Conservation (phyloP, 768 basidiomycete species). For the Russula sp. region DNA sequence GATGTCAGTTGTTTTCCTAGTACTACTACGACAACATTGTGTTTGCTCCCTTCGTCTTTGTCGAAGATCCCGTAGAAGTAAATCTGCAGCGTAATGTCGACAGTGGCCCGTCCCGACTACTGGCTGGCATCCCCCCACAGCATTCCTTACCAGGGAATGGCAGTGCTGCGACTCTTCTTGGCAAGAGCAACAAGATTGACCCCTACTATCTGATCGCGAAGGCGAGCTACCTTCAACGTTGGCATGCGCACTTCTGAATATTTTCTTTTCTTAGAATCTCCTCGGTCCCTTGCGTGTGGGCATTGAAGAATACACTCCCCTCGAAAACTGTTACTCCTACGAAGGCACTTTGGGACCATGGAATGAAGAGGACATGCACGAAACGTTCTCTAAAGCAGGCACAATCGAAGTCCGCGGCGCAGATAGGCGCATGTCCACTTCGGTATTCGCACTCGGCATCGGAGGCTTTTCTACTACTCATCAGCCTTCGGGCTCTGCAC, state of each 20-base stretch:
- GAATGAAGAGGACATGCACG: constrained; percentile 60
- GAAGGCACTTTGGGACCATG: constrained; percentile 60
- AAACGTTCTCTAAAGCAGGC: constrained; percentile 55
- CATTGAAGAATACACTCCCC: constrained; percentile 51
- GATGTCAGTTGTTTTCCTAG: constrained; percentile 34
- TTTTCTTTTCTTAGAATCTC: constrained; percentile 43
- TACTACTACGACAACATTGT: constrained; percentile 96
- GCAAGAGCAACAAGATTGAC: constrained; percentile 69
- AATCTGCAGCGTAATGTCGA: constrained; percentile 52
- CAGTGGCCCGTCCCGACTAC: constrained; percentile 32
- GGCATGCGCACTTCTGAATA: constrained; percentile 2
- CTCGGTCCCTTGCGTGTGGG: constrained; percentile 65
- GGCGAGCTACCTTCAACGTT: constrained; percentile 37
- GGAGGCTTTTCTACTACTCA: constrained; percentile 32
- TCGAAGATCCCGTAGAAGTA: constrained; percentile 81
- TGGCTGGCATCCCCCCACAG: constrained; percentile 33
- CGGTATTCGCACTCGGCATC: constrained; percentile 39
- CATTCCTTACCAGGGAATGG: constrained; percentile 28
- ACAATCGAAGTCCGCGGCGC: constrained; percentile 49
- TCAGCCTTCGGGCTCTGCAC: constrained; percentile 29
- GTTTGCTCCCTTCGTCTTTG: constrained; percentile 93
- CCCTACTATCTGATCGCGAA: constrained; percentile 87
- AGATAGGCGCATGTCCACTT: constrained; percentile 33
- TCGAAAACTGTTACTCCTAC: constrained; percentile 59
- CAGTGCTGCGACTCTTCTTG: constrained; percentile 38